Percentiles rank a stretch among this genome's conserved stretches.
Evolutionary conservation across 768 basidiomycete species (phyloP).

Genomic region (Lentinula raphanica): DNA sequence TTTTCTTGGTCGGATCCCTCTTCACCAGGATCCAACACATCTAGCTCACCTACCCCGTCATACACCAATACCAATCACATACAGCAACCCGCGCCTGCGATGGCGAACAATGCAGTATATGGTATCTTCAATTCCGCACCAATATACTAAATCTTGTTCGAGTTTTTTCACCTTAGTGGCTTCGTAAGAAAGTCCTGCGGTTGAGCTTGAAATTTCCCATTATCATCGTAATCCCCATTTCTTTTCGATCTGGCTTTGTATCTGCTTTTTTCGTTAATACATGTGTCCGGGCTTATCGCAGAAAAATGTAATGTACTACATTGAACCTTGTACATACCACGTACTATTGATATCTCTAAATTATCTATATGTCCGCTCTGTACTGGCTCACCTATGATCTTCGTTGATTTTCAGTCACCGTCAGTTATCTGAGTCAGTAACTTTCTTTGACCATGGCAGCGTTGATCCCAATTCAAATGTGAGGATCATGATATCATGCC

Average conservation of each 20-base stretch:
- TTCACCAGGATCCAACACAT: conserved; percentile 15
- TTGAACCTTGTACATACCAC: too few species aligned
- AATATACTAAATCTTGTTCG: conserved; percentile 1
- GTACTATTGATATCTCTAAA: neutral
- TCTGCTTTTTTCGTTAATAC: neutral
- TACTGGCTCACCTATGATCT: too few species aligned
- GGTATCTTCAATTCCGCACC: conserved; percentile 5
- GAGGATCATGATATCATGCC: neutral
- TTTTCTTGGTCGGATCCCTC: conserved; percentile 28
- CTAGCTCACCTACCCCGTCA: neutral
- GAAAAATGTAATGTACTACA: neutral
- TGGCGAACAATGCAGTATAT: neutral
- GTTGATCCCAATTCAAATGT: too few species aligned
- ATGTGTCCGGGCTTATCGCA: too few species aligned
- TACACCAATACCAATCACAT: neutral
- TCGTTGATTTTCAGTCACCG: too few species aligned
- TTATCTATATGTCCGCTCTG: too few species aligned
- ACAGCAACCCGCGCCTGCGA: neutral
- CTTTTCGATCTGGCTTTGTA: neutral
- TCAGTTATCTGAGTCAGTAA: too few species aligned
- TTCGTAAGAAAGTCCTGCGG: too few species aligned
- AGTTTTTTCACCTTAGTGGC: too few species aligned
- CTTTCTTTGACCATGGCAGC: too few species aligned
- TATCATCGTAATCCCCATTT: neutral
- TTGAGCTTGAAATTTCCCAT: neutral